Evolutionary conservation across 345 rosid genomes (phyloP), one percentile per base, ranked within the genome.

Genomic region (Psidium friedrichsthalianum): DNA sequence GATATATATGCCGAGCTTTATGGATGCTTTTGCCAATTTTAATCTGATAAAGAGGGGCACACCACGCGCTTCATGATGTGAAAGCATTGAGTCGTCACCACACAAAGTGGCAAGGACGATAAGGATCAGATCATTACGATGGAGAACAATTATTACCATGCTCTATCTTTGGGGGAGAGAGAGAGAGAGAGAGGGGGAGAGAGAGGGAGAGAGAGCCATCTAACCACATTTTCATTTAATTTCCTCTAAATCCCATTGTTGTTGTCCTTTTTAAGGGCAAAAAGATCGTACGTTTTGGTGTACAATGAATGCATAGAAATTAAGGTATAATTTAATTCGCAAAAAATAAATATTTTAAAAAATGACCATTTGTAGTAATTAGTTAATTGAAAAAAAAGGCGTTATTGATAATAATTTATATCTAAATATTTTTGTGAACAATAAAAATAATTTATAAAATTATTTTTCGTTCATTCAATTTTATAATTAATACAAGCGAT

Each of bases 51-150:
- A 12, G 80, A 18, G 47, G 18, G 80, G 80, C 80, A 69, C 80
- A 69, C 80, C 9, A 10, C 11, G 47, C 13, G 24, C 47, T 36
- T 36, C 14, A 40, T 36, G 80, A 69, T 69, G 80, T 18, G 80
- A 69, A 36, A 69, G 80, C 47, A 69, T 69, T 53, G 86, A 84
- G 61, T 64, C 47, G 44, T 84, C 56, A 74, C 86, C 83, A 52
- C 82, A 40, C 86, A 84, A 84, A 84, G 82, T 84, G 86, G 82
- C 0, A 74, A 51, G 82, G 64, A 44, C 57, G 86, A 85, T 76
- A 85, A 85, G 83, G 83, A 74, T 85, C 83, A 25, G 24, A 82
- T 40, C 80, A 36, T 69, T 40, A 20, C 36, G 47, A 32, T 36
- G 25, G 47, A 69, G 47, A 11, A 69, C 42, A 69, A 69, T 69